phyloP scores from a whole-genome alignment of 116 monocot species.

The Phalaenopsis hybrid region DNA sequence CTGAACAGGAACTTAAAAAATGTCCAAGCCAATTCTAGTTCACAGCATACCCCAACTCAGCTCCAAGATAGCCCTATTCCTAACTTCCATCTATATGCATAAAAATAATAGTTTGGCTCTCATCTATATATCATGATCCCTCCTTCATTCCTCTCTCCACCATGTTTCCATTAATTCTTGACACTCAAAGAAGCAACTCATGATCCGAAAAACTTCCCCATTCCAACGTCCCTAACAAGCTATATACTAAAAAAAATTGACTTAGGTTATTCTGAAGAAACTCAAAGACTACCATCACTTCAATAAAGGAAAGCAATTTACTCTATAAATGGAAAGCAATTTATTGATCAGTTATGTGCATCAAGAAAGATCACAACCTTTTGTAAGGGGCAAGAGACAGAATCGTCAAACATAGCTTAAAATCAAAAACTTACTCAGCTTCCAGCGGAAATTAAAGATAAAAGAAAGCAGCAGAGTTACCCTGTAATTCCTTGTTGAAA shows the following conservation, averaged over 20 bases:
- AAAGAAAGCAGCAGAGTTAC: conserved; percentile 29
- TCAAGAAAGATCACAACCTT: background rate
- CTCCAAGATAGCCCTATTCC: too few relatives aligned
- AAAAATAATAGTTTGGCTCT: background rate
- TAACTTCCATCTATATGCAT: too few relatives aligned
- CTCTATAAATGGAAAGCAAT: background rate
- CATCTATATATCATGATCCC: background rate
- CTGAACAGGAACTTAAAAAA: too few relatives aligned
- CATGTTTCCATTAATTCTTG: too few relatives aligned
- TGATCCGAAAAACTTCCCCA: background rate
- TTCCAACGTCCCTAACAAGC: background rate
- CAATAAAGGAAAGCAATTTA: background rate
- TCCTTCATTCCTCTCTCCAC: too few relatives aligned
- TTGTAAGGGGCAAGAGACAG: background rate
- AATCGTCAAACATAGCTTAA: background rate
- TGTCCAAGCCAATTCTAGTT: too few relatives aligned
- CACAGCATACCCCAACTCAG: too few relatives aligned
- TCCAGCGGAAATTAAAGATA: background rate
- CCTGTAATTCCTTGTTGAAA: conserved; percentile 68
- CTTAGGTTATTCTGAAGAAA: background rate
- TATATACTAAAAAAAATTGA: background rate
- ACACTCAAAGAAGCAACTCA: background rate
- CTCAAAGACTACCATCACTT: background rate
- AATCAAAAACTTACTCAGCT: background rate
- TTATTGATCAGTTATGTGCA: background rate